These are phyloP conservation scores for Alternaria atra DNA, from an alignment of 2,329 filamentous ascomycete genomes.

Conservation along the genomic window DNA sequence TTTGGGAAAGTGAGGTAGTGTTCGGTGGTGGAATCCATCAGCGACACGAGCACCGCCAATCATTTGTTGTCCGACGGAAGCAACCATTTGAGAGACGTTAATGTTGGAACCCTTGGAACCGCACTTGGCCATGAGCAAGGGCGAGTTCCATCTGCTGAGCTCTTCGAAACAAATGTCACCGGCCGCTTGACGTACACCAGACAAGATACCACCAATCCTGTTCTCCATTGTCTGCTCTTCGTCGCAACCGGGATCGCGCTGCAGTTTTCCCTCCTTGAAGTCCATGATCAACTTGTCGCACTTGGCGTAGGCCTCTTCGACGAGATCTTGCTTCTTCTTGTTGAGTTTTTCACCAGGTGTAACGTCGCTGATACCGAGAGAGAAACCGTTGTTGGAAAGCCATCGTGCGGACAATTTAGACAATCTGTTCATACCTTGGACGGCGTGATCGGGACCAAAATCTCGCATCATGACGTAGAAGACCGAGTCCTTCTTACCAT, in stretches of 20 bases:
- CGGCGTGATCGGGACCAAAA: conserved; percentile 88
- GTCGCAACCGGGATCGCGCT: conserved; percentile 88
- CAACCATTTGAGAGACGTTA: conserved; percentile 99
- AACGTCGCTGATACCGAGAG: conserved; percentile 94
- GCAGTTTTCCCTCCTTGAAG: conserved; percentile 81
- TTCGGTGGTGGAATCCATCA: conserved; percentile 96
- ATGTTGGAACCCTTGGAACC: conserved; percentile 97
- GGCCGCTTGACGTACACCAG: conserved; percentile 88
- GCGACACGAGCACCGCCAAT: conserved; percentile 91
- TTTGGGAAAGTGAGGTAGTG: conserved; percentile 93
- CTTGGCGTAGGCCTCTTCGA: conserved; percentile 78
- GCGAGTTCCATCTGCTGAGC: conserved; percentile 89
- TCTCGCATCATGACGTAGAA: conserved; percentile 97
- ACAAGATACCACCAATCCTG: conserved; percentile 87
- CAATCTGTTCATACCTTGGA: conserved; percentile 90
- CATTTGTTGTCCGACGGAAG: conserved; percentile 96
- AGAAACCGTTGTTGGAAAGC: conserved; percentile 91
- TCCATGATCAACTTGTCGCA: conserved; percentile 84
- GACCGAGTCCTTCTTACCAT: conserved; percentile 96
- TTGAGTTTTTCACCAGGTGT: conserved; percentile 79
- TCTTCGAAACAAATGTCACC: conserved; percentile 91
- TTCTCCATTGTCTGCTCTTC: conserved; percentile 93
- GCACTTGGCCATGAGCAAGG: conserved; percentile 95
- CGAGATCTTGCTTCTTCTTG: conserved; percentile 76
- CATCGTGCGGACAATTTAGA: conserved; percentile 89